These are phyloP conservation scores for Aspergillus taichungensis DNA, from an alignment of 495 filamentous ascomycete species.

Conservation along the genomic window DNA sequence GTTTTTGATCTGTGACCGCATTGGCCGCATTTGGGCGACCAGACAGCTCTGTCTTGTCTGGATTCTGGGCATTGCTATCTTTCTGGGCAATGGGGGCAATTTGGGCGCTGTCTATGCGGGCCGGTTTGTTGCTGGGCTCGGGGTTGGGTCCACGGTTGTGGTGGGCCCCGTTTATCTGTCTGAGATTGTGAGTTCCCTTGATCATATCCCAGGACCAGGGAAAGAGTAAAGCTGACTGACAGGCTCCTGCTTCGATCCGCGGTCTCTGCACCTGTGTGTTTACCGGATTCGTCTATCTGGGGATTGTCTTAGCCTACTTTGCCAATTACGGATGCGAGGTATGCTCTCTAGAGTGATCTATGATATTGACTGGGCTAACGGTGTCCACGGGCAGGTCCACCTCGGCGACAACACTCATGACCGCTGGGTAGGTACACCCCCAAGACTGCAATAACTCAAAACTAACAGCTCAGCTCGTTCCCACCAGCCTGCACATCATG, in stretches of 20 bases:
- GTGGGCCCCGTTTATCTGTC: slow-evolving; percentile 45
- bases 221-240: too few species aligned
- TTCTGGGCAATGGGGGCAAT: slow-evolving; percentile 49
- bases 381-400: too few species aligned
- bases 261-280: slow-evolving; percentile 60
- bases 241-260: slow-evolving; percentile 47
- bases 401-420: slow-evolving; percentile 42
- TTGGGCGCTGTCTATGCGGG: slow-evolving; percentile 55
- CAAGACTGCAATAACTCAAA: slow-evolving; percentile 27
- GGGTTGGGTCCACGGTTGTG: slow-evolving; percentile 55
- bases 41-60: slow-evolving; percentile 53
- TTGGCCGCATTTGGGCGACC: slow-evolving; percentile 59
- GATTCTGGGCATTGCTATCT: slow-evolving; percentile 56
- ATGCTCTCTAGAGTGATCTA: too few species aligned
- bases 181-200: slow-evolving; percentile 35
- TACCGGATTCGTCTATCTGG: slow-evolving; percentile 39
- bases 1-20: slow-evolving; percentile 57
- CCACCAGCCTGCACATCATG: slow-evolving; percentile 58
- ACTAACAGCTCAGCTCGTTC: slow-evolving; percentile 20
- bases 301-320: slow-evolving; percentile 36
- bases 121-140: slow-evolving; percentile 55
- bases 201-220: too few species aligned
- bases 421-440: slow-evolving; percentile 40
- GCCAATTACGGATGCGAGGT: slow-evolving; percentile 43
- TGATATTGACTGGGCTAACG: too few species aligned